Conservation (phyloP, 495 filamentous ascomycete species). For the Mytilinidion resinicola region DNA sequence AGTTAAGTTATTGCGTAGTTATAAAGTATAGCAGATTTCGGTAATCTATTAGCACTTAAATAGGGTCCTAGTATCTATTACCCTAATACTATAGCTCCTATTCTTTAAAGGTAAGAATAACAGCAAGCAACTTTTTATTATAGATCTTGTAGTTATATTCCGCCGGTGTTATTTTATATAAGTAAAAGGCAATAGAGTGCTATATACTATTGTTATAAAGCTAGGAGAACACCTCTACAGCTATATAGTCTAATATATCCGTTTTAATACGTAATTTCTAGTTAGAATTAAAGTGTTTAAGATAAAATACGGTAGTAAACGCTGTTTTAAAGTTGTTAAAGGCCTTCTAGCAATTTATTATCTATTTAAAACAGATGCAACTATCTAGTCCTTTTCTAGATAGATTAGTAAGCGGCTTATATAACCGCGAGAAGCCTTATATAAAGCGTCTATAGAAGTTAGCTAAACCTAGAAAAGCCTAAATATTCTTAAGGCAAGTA, state of each 20-base stretch:
- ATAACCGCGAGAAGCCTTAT: constrained; percentile 6
- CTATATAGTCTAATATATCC: constrained; percentile 26
- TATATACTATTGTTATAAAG: neutral
- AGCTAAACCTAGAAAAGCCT: constrained; percentile 21
- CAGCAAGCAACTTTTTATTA: constrained; percentile 37
- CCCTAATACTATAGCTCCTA: neutral
- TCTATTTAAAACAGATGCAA: too few species aligned
- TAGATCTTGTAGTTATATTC: constrained; percentile 31
- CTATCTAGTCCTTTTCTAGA: too few species aligned
- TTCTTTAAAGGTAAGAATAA: constrained; percentile 29
- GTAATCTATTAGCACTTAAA: too few species aligned
- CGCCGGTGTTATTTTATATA: constrained; percentile 23
- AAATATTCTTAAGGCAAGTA: constrained; percentile 10
- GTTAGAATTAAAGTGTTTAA: constrained; percentile 24
- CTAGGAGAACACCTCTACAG: constrained; percentile 18
- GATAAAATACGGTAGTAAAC: constrained; percentile 37
- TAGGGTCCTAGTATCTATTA: too few species aligned
- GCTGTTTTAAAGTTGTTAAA: too few species aligned
- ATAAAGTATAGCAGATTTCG: too few species aligned
- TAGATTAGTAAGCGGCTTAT: too few species aligned
- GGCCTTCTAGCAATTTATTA: too few species aligned
- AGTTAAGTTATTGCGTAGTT: too few species aligned
- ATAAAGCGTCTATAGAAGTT: constrained; percentile 28
- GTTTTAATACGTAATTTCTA: constrained; percentile 22
- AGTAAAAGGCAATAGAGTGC: constrained; percentile 27